These are phyloP conservation scores for Jaltomata sinuosa DNA, from an alignment of 257 asterid species.

Conservation along the genomic window DNA sequence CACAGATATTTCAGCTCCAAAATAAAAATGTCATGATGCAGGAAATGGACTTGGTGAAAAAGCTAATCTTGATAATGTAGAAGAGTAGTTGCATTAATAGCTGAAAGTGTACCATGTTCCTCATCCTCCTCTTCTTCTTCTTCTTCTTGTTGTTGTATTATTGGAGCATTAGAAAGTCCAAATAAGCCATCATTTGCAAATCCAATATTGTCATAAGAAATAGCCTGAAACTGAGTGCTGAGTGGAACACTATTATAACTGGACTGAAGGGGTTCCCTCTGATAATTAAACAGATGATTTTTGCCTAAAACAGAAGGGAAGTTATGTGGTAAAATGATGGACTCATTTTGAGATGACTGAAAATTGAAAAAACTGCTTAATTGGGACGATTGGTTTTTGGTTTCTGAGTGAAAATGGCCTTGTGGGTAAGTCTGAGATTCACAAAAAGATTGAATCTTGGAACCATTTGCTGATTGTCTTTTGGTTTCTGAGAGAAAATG, in stretches of 20 bases:
- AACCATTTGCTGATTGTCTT: not conserved
- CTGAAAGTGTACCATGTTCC: not conserved
- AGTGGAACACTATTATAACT: too few relatives aligned
- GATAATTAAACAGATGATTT: slow-evolving; percentile 47
- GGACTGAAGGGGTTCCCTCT: slow-evolving; percentile 99
- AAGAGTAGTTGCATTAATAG: not conserved
- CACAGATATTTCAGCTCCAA: not conserved
- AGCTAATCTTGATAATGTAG: not conserved
- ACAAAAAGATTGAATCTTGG: not conserved
- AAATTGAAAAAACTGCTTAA: not conserved
- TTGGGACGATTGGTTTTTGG: not conserved
- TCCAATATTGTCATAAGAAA: not conserved
- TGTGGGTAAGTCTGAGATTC: not conserved
- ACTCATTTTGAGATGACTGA: not conserved
- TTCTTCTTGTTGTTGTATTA: not conserved
- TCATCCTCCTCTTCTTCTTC: too few relatives aligned
- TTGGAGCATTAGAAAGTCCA: not conserved
- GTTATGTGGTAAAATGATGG: not conserved
- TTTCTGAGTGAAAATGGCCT: not conserved
- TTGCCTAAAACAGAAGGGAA: slow-evolving; percentile 23
- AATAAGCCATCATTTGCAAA: not conserved
- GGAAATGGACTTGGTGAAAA: not conserved
- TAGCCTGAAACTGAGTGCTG: too few relatives aligned
- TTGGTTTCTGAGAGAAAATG: not conserved
- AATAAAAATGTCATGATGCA: not conserved